Evolutionary conservation across 2,329 filamentous ascomycete species (phyloP), one percentile per base, ranked within the genome.

Genomic region (Amphichorda felina): DNA sequence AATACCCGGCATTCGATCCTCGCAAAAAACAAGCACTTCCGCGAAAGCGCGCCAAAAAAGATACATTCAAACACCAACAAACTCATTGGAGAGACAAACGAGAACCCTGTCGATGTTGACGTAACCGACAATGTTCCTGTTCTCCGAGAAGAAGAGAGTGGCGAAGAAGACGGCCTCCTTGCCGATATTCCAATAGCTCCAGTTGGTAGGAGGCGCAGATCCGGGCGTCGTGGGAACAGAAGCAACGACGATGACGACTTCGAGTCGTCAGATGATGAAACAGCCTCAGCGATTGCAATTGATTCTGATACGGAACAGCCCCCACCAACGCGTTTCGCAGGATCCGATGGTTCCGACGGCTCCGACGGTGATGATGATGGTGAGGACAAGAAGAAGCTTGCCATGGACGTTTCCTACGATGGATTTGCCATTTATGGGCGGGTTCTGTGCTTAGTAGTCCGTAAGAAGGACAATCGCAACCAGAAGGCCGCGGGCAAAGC

Each of bases 401-500:
- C 72, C 15, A 74, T 95, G 64, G 79, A 82, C 41, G 91, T 89
- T 18, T 79, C 78, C 11, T 98, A 96, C 59, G 87, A 96, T 50
- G 89, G 91, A 8, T 96, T 96, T 60, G 84, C 82, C 48, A 95
- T 98, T 51, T 94, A 94, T 60, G 87, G 91, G 9, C 82, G 86
- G 46, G 86, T 94, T 32, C 66, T 98, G 18, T 96, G 88, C 57
- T 68, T 98, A 39, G 82, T 98, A 8, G 79, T 98, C 50, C 79
- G 77, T 56, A 83, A 81, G 53, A 78, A 81, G 41, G 80, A 78
- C 43, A 69, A 66, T 65, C 58, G 69, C 60, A 44, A 54, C 56
- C 32, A 56, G 49, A 42, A 51, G 37, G 42, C 50, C 37, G 43
- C 42, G 34, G 50, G 51, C 38, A 49, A 44, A 34, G 46, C 45